These are phyloP conservation scores for Coemansia sp. DNA, from an alignment of 192 early-diverging fungal species.

Conservation along the genomic window DNA sequence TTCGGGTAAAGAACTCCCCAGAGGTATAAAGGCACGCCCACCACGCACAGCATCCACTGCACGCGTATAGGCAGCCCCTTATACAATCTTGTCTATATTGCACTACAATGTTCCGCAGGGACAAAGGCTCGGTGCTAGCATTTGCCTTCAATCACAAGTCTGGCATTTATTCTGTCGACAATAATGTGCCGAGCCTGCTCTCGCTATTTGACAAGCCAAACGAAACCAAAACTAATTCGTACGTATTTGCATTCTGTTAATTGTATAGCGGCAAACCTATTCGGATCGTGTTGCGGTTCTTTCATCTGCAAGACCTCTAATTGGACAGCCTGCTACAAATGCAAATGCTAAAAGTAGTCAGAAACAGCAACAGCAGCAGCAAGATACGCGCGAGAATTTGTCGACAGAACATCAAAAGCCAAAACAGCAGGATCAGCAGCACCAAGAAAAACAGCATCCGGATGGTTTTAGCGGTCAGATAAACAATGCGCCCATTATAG, in stretches of 20 bases:
- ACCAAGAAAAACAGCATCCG: not conserved
- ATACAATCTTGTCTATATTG: too few species aligned
- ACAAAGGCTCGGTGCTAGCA: too few species aligned
- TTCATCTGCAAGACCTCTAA: constrained; percentile 33
- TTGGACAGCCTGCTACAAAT: constrained; percentile 2
- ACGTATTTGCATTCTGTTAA: not conserved
- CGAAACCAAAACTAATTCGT: not conserved
- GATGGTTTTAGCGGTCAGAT: not conserved
- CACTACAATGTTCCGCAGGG: too few species aligned
- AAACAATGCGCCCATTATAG: not conserved
- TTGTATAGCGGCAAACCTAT: constrained; percentile 53
- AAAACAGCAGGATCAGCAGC: not conserved
- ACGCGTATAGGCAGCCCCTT: not conserved
- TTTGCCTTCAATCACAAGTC: too few species aligned
- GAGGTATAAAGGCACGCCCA: not conserved
- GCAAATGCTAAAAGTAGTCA: not conserved
- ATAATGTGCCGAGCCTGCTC: not conserved
- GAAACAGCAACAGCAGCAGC: not conserved
- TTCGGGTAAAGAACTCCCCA: not conserved
- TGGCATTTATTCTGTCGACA: not conserved
- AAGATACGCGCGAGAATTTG: not conserved
- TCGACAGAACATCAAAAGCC: not conserved
- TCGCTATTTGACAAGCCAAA: not conserved
- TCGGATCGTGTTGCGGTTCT: constrained; percentile 53
- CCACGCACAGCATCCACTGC: not conserved